Evolutionary conservation across 345 rosid species (phyloP), one percentile per base, ranked within the genome.

Genomic region (Cochlearia excelsa): DNA sequence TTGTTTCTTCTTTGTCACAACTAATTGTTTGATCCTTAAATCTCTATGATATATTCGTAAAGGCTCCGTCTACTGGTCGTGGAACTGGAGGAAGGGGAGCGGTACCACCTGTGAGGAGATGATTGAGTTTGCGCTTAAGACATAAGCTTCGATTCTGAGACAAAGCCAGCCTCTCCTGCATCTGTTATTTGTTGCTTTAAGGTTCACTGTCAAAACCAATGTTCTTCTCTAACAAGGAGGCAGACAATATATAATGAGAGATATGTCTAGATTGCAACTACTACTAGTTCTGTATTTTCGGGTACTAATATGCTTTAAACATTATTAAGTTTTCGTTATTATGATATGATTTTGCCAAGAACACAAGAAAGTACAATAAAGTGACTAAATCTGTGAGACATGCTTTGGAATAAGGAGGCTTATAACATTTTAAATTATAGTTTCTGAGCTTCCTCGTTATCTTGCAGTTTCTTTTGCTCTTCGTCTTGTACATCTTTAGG

Each of bases 51-150:
- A 29, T 57, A 7, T 5, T 60, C 38, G 30, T 67, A 44, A 60
- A 72, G 95, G 85, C 79, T 56, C 91, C 84, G 56, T 82, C 86
- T 74, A 66, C 96, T 42, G 96, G 98, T 37, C 90, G 98, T 57
- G 97, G 91, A 63, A 57, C 85, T 7, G 84, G 78, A 3, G 95
- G 98, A 55, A 84, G 98, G 66, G 98, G 98, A 5, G 84, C 51
- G 7, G 87, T 50, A 59, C 92, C 93, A 35, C 85, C 98, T 34
- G 89, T 86, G 67, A 81, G 96, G 54, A 76, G 96, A 81, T 88
- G 68, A 81, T 60, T 68, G 27, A 29, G 8, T 61, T 23, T 48
- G 28, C 16, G 34, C 30, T 30, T 6, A 30, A 67, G 44, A 26
- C 56, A 45, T 51, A 45, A 37, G 55, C 75, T 69, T 69, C 51